These are phyloP conservation scores for Starmerella ratchasimensis DNA, from an alignment of 805 yeast species.

Conservation along the genomic window DNA sequence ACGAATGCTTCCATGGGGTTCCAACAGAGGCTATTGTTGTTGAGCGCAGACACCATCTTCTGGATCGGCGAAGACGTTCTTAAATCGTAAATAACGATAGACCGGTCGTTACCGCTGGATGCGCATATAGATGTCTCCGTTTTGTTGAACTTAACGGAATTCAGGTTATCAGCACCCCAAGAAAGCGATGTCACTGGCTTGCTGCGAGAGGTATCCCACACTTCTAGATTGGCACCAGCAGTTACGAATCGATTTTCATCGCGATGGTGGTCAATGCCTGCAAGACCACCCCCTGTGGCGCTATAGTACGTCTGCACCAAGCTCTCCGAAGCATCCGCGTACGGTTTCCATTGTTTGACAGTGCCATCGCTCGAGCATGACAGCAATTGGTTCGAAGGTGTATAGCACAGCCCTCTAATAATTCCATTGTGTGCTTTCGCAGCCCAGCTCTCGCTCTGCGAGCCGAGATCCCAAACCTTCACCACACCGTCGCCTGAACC, in stretches of 20 bases:
- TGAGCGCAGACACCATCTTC: slow-evolving; percentile 66
- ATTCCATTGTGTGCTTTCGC: slow-evolving; percentile 84
- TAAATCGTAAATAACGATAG: slow-evolving; percentile 77
- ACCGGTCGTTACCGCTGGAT: slow-evolving; percentile 71
- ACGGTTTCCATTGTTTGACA: slow-evolving; percentile 69
- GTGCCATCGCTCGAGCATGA: slow-evolving; percentile 88
- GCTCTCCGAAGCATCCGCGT: slow-evolving; percentile 33
- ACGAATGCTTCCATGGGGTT: slow-evolving; percentile 96
- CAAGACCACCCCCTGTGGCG: slow-evolving; percentile 53
- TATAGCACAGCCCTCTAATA: slow-evolving; percentile 71
- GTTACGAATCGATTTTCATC: slow-evolving; percentile 66
- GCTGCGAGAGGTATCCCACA: slow-evolving; percentile 83
- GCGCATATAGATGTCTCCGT: slow-evolving; percentile 85
- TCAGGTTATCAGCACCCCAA: slow-evolving; percentile 94
- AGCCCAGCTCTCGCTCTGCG: slow-evolving; percentile 58
- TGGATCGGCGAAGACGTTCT: slow-evolving; percentile 88
- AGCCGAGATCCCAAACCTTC: slow-evolving; percentile 83
- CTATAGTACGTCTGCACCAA: slow-evolving; percentile 69
- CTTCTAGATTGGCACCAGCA: slow-evolving; percentile 75
- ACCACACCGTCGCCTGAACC: slow-evolving; percentile 94
- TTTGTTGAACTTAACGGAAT: slow-evolving; percentile 69
- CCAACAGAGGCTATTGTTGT: slow-evolving; percentile 83
- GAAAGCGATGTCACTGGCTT: slow-evolving; percentile 64
- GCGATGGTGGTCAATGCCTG: slow-evolving; percentile 75
- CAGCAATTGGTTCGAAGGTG: slow-evolving; percentile 47